Base-by-base conservation (phyloP, 2,329 filamentous ascomycete genomes). In the Colletotrichum spaethianum region DNA sequence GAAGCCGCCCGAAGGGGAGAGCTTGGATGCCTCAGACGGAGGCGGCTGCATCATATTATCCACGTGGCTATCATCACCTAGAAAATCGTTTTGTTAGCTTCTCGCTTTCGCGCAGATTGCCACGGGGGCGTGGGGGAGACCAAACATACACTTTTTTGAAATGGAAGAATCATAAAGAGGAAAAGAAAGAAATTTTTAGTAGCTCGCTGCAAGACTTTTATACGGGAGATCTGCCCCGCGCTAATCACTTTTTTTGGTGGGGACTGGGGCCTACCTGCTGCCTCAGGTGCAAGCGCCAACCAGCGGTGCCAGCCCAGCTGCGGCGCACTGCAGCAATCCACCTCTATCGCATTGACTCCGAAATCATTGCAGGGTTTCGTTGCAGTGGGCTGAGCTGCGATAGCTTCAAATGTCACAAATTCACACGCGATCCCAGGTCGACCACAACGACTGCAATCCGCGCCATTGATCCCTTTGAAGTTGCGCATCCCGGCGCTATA, bases 41-140 rank as follows among this genome's bases (percentile, higher is more conserved):
- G 88, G 87, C 88, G 93, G 89, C 88, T 83, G 82, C 87, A 88
- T 98, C 96, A 97, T 94, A 91, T 91, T 87, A 84, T 91, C 92
- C 96, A 98, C 96, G 91, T 94, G 91, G 94, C 94, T 98, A 97
- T 99, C 96, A 98, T 99, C 96, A 98, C 97, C 95, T 98, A n/a
- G 80, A 3, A 62, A 61, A 76, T 76, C 65, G 78, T 85, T 72
- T 55, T 70, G 66, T 68, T 66, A 63, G 57, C 33, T 38, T 46
- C 40, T 46, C 23, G n/a, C 5, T 31, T 36, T 52, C 3, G 18
- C 9, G 36, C 33, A 68, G 60, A 62, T 65, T 68, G 66, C 66
- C 48, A 69, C 70, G 72, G 53, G 44, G 64, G 57, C 12, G 31
- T 38, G 28, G 61, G 50, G 71, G 66, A 55, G 68, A 91, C 18